phyloP scores from a whole-genome alignment of 345 rosid species.

The Brassica nigra region DNA sequence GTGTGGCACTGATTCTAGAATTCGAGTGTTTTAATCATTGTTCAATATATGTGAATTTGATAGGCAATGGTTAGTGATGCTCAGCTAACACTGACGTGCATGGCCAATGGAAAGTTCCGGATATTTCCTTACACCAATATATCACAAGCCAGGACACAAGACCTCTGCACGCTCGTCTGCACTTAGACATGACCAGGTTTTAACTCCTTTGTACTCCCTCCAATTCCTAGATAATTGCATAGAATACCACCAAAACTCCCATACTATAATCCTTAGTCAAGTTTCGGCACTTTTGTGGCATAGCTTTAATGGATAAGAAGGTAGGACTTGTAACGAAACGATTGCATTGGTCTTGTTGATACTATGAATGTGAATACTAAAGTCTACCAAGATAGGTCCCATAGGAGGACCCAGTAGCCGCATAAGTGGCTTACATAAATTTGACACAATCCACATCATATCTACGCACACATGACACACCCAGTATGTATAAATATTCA shows the following conservation, averaged over 20 bases:
- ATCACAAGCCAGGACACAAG: conserved; percentile 59
- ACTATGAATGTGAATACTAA: conserved; percentile 28
- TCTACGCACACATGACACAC: conserved; percentile 40
- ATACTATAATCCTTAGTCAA: neutral
- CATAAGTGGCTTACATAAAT: conserved; percentile 29
- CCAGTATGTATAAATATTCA: conserved; percentile 1
- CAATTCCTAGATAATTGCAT: conserved; percentile 14
- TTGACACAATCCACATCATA: conserved; percentile 36
- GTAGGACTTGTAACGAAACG: conserved; percentile 11
- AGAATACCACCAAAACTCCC: conserved; percentile 26
- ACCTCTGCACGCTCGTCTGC: conserved; percentile 82
- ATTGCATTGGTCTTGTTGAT: conserved; percentile 26
- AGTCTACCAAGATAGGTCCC: conserved; percentile 32
- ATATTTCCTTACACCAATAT: conserved; percentile 65
- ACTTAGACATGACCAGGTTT: conserved; percentile 35
- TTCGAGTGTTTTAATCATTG: neutral
- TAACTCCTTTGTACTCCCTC: conserved; percentile 9
- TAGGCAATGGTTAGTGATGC: conserved; percentile 61
- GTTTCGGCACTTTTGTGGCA: neutral
- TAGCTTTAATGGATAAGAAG: neutral
- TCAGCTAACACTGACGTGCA: conserved; percentile 71
- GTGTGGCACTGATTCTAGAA: neutral
- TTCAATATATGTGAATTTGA: conserved; percentile 19
- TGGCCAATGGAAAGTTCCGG: conserved; percentile 62
- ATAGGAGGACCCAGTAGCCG: conserved; percentile 32